These are phyloP conservation scores for Magnolia kwangsiensis DNA, from an alignment of 164 flowering plant species.

Conservation along the genomic window DNA sequence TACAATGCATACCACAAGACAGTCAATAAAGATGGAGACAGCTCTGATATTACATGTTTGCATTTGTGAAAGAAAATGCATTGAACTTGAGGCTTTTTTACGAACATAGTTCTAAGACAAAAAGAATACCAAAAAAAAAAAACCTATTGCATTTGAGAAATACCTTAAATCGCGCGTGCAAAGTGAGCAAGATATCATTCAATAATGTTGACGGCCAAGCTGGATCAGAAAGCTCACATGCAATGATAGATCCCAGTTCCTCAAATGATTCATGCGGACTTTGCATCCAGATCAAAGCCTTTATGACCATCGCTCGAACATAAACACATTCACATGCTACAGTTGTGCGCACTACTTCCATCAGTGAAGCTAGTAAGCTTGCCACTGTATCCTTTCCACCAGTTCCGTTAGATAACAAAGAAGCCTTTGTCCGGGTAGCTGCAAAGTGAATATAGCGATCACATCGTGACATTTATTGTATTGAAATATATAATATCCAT, in stretches of 20 bases:
- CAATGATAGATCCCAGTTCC: slow-evolving; percentile 89
- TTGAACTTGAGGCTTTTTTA: not conserved
- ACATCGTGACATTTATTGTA: no score
- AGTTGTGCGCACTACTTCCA: slow-evolving; percentile 98
- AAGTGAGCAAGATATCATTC: slow-evolving; percentile 90
- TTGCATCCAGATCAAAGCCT: slow-evolving; percentile 99
- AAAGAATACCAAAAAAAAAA: not conserved
- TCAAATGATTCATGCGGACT: slow-evolving; percentile 92
- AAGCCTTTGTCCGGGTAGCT: slow-evolving; percentile 49
- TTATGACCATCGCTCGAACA: slow-evolving; percentile 96
- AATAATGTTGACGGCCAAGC: slow-evolving; percentile 89
- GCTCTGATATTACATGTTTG: no score
- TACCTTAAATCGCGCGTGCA: slow-evolving; percentile 99
- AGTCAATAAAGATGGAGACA: no score
- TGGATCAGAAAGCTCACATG: slow-evolving; percentile 99
- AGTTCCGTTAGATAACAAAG: slow-evolving; percentile 59
- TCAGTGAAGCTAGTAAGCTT: slow-evolving; percentile 84
- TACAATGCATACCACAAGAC: no score
- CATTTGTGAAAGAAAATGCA: not conserved
- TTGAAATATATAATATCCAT: no score
- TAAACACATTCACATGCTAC: slow-evolving; percentile 99
- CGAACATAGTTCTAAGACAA: not conserved
- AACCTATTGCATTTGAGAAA: not conserved
- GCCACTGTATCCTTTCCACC: slow-evolving; percentile 83
- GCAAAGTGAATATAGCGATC: not conserved